Base-by-base conservation (phyloP, 768 basidiomycete genomes). In the Podaxis sp. region DNA sequence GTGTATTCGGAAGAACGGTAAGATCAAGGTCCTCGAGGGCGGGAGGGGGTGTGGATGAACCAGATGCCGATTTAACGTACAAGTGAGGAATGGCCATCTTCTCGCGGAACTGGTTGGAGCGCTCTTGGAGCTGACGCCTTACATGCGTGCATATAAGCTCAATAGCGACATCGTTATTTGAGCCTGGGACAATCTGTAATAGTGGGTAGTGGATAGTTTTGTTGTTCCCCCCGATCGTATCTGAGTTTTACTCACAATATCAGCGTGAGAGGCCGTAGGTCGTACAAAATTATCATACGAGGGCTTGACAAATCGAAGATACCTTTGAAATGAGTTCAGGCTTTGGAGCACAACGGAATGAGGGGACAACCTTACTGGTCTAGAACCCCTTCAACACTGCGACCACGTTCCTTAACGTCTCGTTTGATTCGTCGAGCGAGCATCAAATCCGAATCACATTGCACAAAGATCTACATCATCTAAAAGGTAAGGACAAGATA, bases 401-500 rank as follows among this genome's bases (percentile, higher is more conserved):
- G 79, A 0, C 93, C 93, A 50, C 97, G 85, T 72, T 99, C 95
- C 68, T 86, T 84, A 17, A 93, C 85, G 69, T 98, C 97, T 59
- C 97, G 82, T 65, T 85, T 81, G 58, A 99, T 90, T 41, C 97
- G 86, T 61, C 97, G 86, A 1, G 96, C 94, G 53, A 99, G 88
- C 97, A 99, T 99, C 22, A 98, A 77, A 73, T 99, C 97, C 7
- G 95, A 90, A 71, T 98, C 95, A 63, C 90, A 92, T 78, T 96
- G 93, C 6, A 95, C 94, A 65, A 93, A 95, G 3, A 95, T 80
- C 90, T 93, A 52, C 37, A 55, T 17, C 33, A 49, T 0, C 47
- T 46, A 9, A 33, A 60, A 8, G 40, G 33, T 0, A 4, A 47
- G 49, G 51, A 29, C 52, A 55, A 17, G 29, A 50, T 38, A 7